These are phyloP conservation scores for Diaporthe vaccinii DNA, from an alignment of 2,329 filamentous ascomycete genomes.

Conservation along the genomic window DNA sequence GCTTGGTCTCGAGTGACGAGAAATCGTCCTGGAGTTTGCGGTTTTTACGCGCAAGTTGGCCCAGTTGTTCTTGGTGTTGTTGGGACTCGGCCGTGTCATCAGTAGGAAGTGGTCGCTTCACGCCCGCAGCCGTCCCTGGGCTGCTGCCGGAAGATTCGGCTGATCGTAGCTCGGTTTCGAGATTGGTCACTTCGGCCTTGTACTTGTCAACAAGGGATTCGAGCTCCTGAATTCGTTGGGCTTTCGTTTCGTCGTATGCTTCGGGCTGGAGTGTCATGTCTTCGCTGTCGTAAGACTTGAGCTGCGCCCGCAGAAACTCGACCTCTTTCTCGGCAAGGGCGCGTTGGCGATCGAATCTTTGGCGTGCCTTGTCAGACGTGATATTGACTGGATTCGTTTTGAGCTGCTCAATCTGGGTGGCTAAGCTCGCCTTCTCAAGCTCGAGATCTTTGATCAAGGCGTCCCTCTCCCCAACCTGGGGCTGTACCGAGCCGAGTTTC, in stretches of 20 bases:
- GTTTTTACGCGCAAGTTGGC: constrained; percentile 88
- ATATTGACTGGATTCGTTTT: constrained; percentile 64
- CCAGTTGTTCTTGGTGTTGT: constrained; percentile 78
- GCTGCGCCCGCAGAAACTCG: constrained; percentile 91
- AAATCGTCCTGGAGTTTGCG: constrained; percentile 86
- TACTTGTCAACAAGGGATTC: constrained; percentile 91
- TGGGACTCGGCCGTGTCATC: constrained; percentile 50
- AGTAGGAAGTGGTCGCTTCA: constrained; percentile 75
- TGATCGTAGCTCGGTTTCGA: constrained; percentile 81
- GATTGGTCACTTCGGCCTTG: constrained; percentile 80
- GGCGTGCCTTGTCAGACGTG: constrained; percentile 75
- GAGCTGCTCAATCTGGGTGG: constrained; percentile 78
- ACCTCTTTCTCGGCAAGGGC: constrained; percentile 90
- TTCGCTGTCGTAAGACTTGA: constrained; percentile 89
- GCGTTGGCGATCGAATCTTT: constrained; percentile 88
- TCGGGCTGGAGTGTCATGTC: constrained; percentile 88
- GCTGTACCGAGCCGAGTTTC: constrained; percentile 81
- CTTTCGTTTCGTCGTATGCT: constrained; percentile 81
- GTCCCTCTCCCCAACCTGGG: constrained; percentile 83
- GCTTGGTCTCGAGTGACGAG: constrained; percentile 76
- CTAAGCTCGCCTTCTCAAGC: constrained; percentile 74
- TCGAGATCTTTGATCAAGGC: constrained; percentile 80
- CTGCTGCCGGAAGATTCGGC: constrained; percentile 61
- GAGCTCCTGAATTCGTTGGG: constrained; percentile 81
- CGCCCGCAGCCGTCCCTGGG: constrained; percentile 59